A percentile compares a stretch with the other conserved stretches of the same genome.
These are phyloP conservation scores for Collybiopsis luxurians DNA, from an alignment of 768 basidiomycete genomes.

Conservation along the genomic window DNA sequence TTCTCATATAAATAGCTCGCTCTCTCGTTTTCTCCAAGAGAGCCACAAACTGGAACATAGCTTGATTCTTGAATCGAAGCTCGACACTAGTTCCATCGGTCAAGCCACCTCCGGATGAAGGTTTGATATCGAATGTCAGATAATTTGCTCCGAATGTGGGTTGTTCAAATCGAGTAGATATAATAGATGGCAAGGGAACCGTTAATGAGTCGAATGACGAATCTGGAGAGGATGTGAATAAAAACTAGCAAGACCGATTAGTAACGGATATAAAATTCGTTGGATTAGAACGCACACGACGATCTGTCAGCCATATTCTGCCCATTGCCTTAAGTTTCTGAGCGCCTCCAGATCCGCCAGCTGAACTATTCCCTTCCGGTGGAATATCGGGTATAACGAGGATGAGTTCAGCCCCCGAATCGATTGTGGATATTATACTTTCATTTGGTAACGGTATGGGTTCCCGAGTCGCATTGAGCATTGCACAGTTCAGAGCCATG, in stretches of 20 bases:
- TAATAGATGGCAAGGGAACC: constrained; percentile 61
- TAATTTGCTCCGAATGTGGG: constrained; percentile 72
- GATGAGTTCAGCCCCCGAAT: constrained; percentile 55
- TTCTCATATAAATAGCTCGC: constrained; percentile 70
- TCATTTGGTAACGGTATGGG: constrained; percentile 69
- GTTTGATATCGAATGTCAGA: constrained; percentile 62
- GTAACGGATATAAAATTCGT: not conserved
- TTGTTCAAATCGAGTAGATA: constrained; percentile 73
- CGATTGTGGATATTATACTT: constrained; percentile 51
- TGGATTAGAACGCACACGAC: constrained; percentile 49
- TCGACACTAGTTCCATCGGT: constrained; percentile 62
- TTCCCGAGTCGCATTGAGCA: constrained; percentile 49
- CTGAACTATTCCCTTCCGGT: constrained; percentile 27
- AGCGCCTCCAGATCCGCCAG: constrained; percentile 52
- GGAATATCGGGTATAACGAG: constrained; percentile 59
- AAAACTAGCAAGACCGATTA: constrained; percentile 31
- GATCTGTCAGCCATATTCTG: constrained; percentile 63
- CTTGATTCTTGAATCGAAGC: constrained; percentile 62
- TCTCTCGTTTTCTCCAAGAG: constrained; percentile 77
- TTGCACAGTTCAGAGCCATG: constrained; percentile 85
- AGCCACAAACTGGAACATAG: constrained; percentile 73
- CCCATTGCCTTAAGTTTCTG: constrained; percentile 62
- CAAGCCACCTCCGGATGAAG: constrained; percentile 65
- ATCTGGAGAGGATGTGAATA: constrained; percentile 32
- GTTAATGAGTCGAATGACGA: constrained; percentile 13